phyloP scores from a whole-genome alignment of 441 rosid species.

The Cnidoscolus chayamansa region DNA sequence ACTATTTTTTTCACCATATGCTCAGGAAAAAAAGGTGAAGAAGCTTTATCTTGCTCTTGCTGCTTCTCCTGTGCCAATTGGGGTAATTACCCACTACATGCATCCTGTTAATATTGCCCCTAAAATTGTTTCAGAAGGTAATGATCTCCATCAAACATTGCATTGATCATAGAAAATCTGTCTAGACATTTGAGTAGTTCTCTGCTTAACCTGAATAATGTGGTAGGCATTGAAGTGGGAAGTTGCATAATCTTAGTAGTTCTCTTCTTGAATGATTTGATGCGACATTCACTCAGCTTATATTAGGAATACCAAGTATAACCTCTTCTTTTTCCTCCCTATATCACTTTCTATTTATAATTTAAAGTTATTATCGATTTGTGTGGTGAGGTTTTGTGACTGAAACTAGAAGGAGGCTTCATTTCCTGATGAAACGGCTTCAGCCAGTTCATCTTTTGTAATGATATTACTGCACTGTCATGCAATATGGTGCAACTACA shows the following conservation, averaged over 20 bases:
- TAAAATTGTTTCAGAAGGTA: conserved; percentile 77
- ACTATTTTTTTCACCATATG: not conserved
- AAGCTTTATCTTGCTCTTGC: conserved; percentile 84
- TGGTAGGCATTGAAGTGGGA: not conserved
- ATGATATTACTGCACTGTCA: not conserved
- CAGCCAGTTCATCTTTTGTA: not conserved
- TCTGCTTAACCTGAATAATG: too few relatives aligned
- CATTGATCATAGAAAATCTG: conserved; percentile 7
- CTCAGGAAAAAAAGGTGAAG: conserved; percentile 69
- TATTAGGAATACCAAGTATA: not conserved
- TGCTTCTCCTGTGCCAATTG: conserved; percentile 63
- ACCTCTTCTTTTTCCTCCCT: not conserved
- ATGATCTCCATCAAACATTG: conserved; percentile 17
- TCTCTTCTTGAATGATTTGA: conserved; percentile 5
- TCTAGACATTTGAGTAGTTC: not conserved
- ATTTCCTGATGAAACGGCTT: not conserved
- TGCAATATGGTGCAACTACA: not conserved
- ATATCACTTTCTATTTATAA: not conserved
- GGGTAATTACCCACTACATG: conserved; percentile 81
- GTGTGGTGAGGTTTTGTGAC: not conserved
- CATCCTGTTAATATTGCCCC: conserved; percentile 78
- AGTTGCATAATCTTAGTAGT: not conserved
- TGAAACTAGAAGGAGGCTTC: not conserved
- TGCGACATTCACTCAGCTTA: not conserved
- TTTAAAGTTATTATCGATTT: not conserved